Percentiles rank a stretch among this genome's conserved stretches.
phyloP scores from a whole-genome alignment of 2,329 filamentous ascomycete genomes.

The Periconia digitata region DNA sequence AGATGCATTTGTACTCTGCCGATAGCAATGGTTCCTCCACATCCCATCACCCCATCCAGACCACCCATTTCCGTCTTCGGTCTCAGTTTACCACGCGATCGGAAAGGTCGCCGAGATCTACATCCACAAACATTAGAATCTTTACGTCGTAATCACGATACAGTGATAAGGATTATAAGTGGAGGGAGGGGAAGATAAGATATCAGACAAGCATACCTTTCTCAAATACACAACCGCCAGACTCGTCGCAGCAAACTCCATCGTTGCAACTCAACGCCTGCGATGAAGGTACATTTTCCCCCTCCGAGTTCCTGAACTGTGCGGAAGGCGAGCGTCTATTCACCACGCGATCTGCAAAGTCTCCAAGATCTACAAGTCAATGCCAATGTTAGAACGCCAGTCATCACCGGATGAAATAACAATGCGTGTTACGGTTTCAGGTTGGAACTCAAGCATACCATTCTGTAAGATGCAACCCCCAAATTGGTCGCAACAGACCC shows the following conservation, averaged over 20 bases:
- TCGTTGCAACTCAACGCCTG: neutral
- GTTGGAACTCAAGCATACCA: neutral
- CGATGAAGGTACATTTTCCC: neutral
- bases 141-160: neutral
- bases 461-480: neutral
- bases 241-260: neutral
- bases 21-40: too few species aligned
- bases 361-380: neutral
- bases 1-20: too few species aligned
- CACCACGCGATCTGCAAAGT: neutral
- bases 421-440: neutral
- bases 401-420: neutral
- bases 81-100: neutral
- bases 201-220: neutral
- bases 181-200: neutral
- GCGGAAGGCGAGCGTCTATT: neutral
- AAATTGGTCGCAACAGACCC: neutral
- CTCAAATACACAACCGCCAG: neutral
- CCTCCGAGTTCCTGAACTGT: neutral
- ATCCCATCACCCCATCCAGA: neutral
- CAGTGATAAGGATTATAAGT: neutral
- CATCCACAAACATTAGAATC: neutral
- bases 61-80: neutral
- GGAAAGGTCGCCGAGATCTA: neutral
- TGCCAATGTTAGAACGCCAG: neutral